A percentile compares a stretch with the other conserved stretches of the same genome.
phyloP scores from a whole-genome alignment of 2,329 filamentous ascomycete genomes.

The Neopestalotiopsis sp. region DNA sequence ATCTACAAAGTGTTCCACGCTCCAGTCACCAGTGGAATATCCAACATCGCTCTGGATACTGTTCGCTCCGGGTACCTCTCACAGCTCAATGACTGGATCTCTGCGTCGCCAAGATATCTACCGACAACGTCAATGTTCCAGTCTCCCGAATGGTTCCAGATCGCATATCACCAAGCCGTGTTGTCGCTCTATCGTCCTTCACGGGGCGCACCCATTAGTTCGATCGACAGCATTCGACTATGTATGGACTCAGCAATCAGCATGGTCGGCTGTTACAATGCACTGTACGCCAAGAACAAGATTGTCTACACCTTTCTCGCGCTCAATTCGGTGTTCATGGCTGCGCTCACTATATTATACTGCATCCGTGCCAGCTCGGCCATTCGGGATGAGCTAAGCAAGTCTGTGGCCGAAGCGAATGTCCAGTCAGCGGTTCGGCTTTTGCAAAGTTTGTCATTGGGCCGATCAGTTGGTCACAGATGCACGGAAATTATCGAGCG shows the following conservation, averaged over 20 bases:
- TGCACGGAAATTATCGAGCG: not conserved
- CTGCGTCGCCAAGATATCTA: not conserved
- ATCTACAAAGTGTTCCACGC: not conserved
- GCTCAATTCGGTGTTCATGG: conserved; percentile 33
- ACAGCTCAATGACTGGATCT: not conserved
- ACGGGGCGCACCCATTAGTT: conserved; percentile 11
- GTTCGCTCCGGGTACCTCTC: not conserved
- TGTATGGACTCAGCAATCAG: conserved; percentile 25
- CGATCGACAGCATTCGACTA: conserved; percentile 19
- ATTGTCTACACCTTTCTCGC: conserved; percentile 35
- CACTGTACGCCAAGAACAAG: conserved; percentile 32
- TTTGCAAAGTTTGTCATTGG: not conserved
- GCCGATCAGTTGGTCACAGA: not conserved
- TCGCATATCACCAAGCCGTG: not conserved
- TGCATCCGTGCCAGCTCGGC: conserved; percentile 28
- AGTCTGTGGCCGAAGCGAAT: conserved; percentile 16
- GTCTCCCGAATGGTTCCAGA: not conserved
- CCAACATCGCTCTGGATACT: not conserved
- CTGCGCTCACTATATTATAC: conserved; percentile 34
- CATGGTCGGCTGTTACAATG: conserved; percentile 24
- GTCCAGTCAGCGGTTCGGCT: not conserved
- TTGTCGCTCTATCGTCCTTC: not conserved
- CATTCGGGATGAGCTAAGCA: conserved; percentile 16
- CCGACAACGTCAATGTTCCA: not conserved
- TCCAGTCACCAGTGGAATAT: not conserved